Conservation (phyloP, 2,329 filamentous ascomycete species). For the Podosphaera fusca region DNA sequence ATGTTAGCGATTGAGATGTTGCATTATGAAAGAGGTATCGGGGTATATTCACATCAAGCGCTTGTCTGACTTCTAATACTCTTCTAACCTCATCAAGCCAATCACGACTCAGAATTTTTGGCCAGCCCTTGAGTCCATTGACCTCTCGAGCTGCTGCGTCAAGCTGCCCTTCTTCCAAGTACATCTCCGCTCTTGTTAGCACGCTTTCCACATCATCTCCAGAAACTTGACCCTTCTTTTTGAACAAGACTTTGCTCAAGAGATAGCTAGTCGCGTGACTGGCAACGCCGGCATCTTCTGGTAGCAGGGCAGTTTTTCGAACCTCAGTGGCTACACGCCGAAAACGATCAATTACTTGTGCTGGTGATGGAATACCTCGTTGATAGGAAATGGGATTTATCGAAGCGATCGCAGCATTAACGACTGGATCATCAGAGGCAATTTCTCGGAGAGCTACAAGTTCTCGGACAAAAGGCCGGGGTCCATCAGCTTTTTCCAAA, state of each 20-base stretch:
- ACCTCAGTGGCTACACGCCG: conserved; percentile 79
- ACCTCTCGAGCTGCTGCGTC: conserved; percentile 85
- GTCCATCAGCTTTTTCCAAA: conserved; percentile 49
- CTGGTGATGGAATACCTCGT: conserved; percentile 59
- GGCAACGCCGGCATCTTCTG: conserved; percentile 81
- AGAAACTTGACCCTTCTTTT: conserved; percentile 65
- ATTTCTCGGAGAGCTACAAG: conserved; percentile 89
- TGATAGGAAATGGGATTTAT: conserved; percentile 91
- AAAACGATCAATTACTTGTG: conserved; percentile 88
- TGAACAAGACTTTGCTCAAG: conserved; percentile 86
- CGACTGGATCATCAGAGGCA: conserved; percentile 59
- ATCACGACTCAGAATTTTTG: conserved; percentile 80
- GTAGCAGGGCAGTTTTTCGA: conserved; percentile 76
- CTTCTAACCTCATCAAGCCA: conserved; percentile 82
- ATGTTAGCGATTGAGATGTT: conserved; percentile 4
- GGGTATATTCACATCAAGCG: conserved; percentile 55
- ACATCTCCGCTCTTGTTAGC: conserved; percentile 66
- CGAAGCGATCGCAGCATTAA: conserved; percentile 84
- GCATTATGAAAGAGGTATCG: neutral
- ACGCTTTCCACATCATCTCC: conserved; percentile 88
- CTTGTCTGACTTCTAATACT: conserved; percentile 86
- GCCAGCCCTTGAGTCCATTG: conserved; percentile 83
- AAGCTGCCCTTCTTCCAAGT: conserved; percentile 79
- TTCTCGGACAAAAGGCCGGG: conserved; percentile 74
- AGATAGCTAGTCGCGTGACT: conserved; percentile 79